Conservation (phyloP, 805 yeast genomes). For the Barnettozyma wickerhamii region DNA sequence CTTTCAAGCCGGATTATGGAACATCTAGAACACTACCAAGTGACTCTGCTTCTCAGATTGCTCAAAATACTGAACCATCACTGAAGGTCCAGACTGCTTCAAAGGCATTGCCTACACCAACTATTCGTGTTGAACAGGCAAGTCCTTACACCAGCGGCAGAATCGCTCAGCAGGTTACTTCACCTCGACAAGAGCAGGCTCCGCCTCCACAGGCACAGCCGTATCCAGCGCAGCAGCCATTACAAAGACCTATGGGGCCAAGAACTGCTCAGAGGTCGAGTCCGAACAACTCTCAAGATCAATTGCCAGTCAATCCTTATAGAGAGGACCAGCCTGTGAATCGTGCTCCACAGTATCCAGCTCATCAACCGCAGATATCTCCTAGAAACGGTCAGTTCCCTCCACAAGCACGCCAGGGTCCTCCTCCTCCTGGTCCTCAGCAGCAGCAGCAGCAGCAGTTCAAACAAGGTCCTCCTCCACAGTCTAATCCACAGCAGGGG, state of each 20-base stretch:
- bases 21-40: conserved; percentile 6
- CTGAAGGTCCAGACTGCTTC: conserved; percentile 14
- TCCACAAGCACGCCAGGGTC: conserved; percentile 6
- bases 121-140: conserved; percentile 13
- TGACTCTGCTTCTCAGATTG: conserved; percentile 1
- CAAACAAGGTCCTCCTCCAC: conserved; percentile 1
- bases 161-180: conserved; percentile 10
- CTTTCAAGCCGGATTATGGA: conserved; percentile 27
- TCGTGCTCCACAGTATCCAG: no score
- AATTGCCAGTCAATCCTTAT: background rate
- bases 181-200: conserved; percentile 8
- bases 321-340: no score
- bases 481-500: background rate
- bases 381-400: conserved; percentile 1
- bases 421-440: conserved; percentile 12
- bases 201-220: conserved; percentile 13
- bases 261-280: conserved; percentile 22
- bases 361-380: background rate
- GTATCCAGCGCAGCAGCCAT: conserved; percentile 1
- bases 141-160: conserved; percentile 23
- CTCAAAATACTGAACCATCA: conserved; percentile 9
- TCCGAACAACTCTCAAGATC: conserved; percentile 19
- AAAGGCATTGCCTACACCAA: conserved; percentile 14
- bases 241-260: conserved; percentile 18
- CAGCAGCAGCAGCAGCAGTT: conserved; percentile 9